phyloP scores from a whole-genome alignment of 768 basidiomycete species.

The Collybia sp. region DNA sequence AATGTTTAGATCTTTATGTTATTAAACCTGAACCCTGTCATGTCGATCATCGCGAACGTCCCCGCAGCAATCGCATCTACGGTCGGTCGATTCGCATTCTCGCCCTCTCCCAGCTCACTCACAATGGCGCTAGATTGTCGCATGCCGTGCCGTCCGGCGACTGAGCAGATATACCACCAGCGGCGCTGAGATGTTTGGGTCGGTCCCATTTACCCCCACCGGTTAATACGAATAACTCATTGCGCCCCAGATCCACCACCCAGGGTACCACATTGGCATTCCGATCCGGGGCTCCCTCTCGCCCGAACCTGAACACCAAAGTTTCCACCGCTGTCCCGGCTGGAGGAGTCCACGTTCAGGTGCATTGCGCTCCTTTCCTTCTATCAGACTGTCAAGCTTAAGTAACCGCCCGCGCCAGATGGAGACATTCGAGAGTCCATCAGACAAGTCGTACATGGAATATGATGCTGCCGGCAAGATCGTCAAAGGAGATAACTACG shows the following conservation, averaged over 20 bases:
- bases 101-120: neutral
- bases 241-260: conserved; percentile 25
- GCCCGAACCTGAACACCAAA: conserved; percentile 31
- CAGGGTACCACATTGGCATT: conserved; percentile 59
- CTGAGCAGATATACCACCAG: conserved; percentile 51
- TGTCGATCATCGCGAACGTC: conserved; percentile 72
- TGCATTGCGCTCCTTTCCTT: conserved; percentile 9
- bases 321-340: conserved; percentile 21
- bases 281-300: conserved; percentile 33
- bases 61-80: conserved; percentile 67
- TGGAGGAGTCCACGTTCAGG: conserved; percentile 61
- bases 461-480: conserved; percentile 57
- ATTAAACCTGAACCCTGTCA: conserved; percentile 63
- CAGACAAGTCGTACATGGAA: conserved; percentile 37
- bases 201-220: conserved; percentile 16
- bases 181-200: conserved; percentile 53
- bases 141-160: conserved; percentile 54
- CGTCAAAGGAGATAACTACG: conserved; percentile 40
- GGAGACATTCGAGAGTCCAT: conserved; percentile 54
- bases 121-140: conserved; percentile 49
- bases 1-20: conserved; percentile 51
- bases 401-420: conserved; percentile 37
- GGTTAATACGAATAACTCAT: too few species aligned
- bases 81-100: conserved; percentile 27
- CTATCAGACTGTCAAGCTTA: neutral